These are phyloP conservation scores for Bombardia bombarda DNA, from an alignment of 495 filamentous ascomycete species.

Conservation along the genomic window DNA sequence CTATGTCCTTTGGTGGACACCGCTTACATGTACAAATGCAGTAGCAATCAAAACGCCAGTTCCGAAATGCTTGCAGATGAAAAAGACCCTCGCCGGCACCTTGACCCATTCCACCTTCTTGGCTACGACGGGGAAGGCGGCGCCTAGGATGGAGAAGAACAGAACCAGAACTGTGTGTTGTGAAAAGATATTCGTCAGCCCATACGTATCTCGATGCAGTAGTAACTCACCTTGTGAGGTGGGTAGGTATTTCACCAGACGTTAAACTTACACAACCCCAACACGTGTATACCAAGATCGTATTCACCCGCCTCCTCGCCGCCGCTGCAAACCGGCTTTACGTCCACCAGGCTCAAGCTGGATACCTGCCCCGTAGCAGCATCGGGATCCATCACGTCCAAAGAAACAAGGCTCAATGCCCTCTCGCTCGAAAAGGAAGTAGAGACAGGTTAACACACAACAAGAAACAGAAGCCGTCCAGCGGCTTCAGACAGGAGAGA, in stretches of 20 bases:
- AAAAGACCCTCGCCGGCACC: conserved; percentile 45
- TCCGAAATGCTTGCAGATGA: conserved; percentile 56
- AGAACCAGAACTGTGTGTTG: conserved; percentile 28
- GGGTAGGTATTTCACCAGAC: too few species aligned
- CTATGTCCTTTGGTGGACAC: too few species aligned
- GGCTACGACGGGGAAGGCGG: conserved; percentile 45
- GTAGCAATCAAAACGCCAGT: conserved; percentile 64
- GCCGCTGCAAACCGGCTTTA: conserved; percentile 40
- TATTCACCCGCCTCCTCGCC: conserved; percentile 35
- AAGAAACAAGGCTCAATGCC: conserved; percentile 9
- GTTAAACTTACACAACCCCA: conserved; percentile 43
- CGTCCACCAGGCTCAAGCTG: conserved; percentile 7
- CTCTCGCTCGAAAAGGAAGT: background rate
- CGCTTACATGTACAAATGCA: conserved; percentile 61
- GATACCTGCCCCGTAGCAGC: background rate
- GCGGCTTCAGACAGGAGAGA: conserved; percentile 16
- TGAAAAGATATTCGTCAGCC: background rate
- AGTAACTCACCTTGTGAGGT: too few species aligned
- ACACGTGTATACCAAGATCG: conserved; percentile 40
- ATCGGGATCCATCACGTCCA: background rate
- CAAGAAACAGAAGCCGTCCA: conserved; percentile 16
- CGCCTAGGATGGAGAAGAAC: conserved; percentile 33
- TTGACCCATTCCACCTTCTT: conserved; percentile 48
- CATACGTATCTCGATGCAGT: too few species aligned
- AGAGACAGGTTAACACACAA: conserved; percentile 4